phyloP scores from a whole-genome alignment of 1,284 basidiomycete genomes.

The Rhodotorula glutinis region DNA sequence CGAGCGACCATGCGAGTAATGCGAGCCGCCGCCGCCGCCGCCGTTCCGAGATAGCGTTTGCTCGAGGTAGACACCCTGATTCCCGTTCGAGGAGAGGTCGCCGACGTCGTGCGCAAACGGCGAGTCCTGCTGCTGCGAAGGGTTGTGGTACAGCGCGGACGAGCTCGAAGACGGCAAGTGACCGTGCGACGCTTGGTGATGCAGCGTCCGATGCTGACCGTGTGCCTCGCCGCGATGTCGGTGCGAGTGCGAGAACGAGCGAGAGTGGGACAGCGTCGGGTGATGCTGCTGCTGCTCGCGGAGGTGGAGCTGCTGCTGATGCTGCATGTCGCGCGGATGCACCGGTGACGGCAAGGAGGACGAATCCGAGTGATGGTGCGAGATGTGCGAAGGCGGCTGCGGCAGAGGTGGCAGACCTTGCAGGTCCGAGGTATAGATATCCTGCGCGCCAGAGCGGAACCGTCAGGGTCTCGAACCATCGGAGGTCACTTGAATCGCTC shows the following conservation, averaged over 20 bases:
- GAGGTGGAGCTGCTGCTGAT: conserved; percentile 2
- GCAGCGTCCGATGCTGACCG: conserved; percentile 21
- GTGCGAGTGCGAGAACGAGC: conserved; percentile 9
- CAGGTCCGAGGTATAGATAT: conserved; percentile 3
- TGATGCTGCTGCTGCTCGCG: not conserved
- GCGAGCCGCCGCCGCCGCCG: not conserved
- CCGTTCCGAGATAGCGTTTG: not conserved
- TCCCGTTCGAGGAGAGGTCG: not conserved
- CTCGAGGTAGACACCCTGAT: not conserved
- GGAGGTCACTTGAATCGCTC: not conserved
- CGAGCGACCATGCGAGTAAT: conserved; percentile 21
- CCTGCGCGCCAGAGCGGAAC: not conserved
- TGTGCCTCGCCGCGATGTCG: not conserved
- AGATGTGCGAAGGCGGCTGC: not conserved
- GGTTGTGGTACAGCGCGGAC: not conserved
- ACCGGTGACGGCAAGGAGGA: not conserved
- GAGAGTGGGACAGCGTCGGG: conserved; percentile 6
- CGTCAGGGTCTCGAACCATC: not conserved
- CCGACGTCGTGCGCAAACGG: not conserved
- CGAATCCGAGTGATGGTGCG: conserved; percentile 5
- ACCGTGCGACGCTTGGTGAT: conserved; percentile 25
- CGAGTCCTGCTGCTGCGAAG: conserved; percentile 1
- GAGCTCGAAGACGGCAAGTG: conserved; percentile 3
- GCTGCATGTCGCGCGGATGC: not conserved
- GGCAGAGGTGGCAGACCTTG: conserved; percentile 2